Percentiles rank a stretch among this genome's conserved stretches.
These are phyloP conservation scores for Hordeum vulgare DNA, from an alignment of 176 grass and related monocot genomes.

Conservation along the genomic window DNA sequence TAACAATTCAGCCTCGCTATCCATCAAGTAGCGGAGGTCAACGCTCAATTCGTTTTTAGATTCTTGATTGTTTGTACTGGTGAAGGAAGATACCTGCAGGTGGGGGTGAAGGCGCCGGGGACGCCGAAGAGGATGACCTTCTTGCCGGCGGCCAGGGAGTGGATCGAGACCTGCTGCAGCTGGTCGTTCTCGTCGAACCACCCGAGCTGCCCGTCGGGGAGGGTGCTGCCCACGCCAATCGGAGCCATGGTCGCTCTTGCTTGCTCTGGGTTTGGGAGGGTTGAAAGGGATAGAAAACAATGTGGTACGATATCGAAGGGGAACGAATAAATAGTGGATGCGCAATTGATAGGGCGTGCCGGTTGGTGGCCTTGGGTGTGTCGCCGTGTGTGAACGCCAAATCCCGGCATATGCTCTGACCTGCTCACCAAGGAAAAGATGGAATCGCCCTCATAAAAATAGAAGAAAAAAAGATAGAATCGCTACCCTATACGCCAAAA, in stretches of 20 bases:
- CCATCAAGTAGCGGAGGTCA: not conserved
- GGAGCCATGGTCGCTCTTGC: constrained; percentile 51
- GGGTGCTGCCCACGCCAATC: constrained; percentile 60
- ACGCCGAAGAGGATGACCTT: constrained; percentile 96
- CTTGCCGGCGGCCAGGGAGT: constrained; percentile 70
- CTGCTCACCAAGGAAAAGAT: not conserved
- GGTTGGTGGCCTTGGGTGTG: not conserved
- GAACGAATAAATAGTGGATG: not conserved
- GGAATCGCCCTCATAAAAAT: too few relatives aligned
- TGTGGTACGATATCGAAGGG: not conserved
- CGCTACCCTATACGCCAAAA: too few relatives aligned
- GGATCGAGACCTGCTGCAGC: constrained; percentile 67
- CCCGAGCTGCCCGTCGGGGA: constrained; percentile 62
- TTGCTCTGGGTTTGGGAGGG: not conserved
- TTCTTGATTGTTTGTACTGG: not conserved
- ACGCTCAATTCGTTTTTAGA: not conserved
- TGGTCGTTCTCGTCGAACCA: constrained; percentile 78
- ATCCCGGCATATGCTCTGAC: not conserved
- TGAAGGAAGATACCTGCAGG: constrained; percentile 59
- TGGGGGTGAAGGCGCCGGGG: constrained; percentile 95
- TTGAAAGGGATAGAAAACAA: not conserved
- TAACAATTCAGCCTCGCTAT: not conserved
- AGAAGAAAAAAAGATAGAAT: too few relatives aligned
- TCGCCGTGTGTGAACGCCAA: constrained; percentile 16
- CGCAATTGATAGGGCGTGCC: not conserved